These are phyloP conservation scores for Adansonia gregorii DNA, from an alignment of 441 rosid genomes.

Conservation along the genomic window DNA sequence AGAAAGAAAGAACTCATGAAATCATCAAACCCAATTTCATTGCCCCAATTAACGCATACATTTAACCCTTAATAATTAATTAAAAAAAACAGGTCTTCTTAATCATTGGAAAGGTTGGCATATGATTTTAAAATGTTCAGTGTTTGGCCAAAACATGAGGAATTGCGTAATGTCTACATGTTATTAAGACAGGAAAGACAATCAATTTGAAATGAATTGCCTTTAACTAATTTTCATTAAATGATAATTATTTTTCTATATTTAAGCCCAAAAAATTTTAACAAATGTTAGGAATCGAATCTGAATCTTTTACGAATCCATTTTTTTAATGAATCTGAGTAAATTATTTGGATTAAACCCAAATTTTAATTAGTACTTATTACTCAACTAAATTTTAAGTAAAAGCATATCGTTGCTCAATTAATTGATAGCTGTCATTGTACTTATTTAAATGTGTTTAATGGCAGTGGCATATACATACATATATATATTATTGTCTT, in stretches of 20 bases:
- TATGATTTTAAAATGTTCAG: background rate
- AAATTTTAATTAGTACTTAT: no score
- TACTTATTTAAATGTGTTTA: background rate
- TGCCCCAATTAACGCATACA: constrained; percentile 19
- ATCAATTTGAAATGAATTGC: background rate
- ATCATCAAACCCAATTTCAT: constrained; percentile 10
- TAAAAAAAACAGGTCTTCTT: background rate
- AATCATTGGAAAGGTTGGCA: constrained; percentile 13
- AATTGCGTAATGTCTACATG: background rate
- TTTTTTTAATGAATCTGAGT: no score
- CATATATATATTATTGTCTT: background rate
- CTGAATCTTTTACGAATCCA: no score
- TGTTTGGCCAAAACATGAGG: background rate
- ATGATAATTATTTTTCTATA: no score
- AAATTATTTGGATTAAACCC: no score
- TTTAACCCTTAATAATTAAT: background rate
- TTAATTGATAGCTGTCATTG: background rate
- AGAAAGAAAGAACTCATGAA: constrained; percentile 6
- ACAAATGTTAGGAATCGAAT: no score
- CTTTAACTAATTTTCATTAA: background rate
- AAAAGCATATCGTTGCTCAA: background rate
- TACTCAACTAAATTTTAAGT: background rate
- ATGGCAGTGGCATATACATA: background rate
- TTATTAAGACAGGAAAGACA: background rate
- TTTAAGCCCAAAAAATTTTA: no score